Conservation (phyloP, 345 rosid species). For the Ailanthus altissimus region DNA sequence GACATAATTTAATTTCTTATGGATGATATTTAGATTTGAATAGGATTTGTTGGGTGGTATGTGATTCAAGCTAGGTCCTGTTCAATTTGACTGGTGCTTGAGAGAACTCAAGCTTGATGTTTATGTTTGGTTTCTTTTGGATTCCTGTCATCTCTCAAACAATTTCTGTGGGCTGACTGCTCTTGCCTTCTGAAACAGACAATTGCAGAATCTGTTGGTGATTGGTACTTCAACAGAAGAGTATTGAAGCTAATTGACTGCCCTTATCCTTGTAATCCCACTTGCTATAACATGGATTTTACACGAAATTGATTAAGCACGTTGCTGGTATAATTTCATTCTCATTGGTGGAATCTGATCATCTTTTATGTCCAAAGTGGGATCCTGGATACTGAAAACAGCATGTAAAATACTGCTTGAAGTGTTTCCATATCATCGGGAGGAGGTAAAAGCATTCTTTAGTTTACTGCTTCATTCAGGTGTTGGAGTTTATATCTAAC, state of each 20-base stretch:
- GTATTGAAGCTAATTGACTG: conserved; percentile 71
- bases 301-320: conserved; percentile 27
- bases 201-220: conserved; percentile 82
- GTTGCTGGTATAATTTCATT: neutral
- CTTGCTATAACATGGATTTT: conserved; percentile 71
- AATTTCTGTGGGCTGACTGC: neutral
- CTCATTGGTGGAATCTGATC: neutral
- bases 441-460: neutral
- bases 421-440: neutral
- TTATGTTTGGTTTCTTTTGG: neutral
- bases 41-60: neutral
- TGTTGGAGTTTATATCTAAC: neutral
- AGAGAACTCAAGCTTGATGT: neutral
- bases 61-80: neutral
- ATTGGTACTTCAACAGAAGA: conserved; percentile 75
- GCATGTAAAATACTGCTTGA: neutral
- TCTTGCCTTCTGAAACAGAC: conserved; percentile 50
- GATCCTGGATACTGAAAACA: neutral
- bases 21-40: neutral
- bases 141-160: conserved; percentile 9
- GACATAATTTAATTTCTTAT: neutral
- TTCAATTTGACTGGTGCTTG: neutral
- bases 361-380: neutral
- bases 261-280: conserved; percentile 87
- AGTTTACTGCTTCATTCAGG: neutral